phyloP scores from a whole-genome alignment of 2,329 filamentous ascomycete species.

The Scytalidium sp. region DNA sequence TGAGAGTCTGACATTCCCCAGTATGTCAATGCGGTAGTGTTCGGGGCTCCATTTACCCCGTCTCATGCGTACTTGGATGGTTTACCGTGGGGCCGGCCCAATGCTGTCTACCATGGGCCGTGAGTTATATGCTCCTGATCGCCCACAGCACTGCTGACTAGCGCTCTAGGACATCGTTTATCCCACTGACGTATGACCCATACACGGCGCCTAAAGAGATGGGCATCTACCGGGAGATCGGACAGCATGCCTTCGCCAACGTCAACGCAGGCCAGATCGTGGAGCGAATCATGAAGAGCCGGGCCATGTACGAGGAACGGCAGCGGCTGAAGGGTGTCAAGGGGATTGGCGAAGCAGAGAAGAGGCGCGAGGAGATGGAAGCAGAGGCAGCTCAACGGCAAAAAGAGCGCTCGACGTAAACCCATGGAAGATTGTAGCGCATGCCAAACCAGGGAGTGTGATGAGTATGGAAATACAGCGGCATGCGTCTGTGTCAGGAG shows the following conservation, averaged over 20 bases:
- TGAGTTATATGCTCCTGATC: conserved; percentile 39
- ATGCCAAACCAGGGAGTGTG: not conserved
- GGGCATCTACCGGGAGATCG: conserved; percentile 80
- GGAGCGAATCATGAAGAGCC: conserved; percentile 80
- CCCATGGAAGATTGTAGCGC: no score
- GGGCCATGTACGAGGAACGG: conserved; percentile 85
- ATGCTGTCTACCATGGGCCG: conserved; percentile 92
- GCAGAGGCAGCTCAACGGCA: conserved; percentile 26
- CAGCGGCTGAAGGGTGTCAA: conserved; percentile 91
- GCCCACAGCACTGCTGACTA: conserved; percentile 11
- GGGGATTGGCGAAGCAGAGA: conserved; percentile 68
- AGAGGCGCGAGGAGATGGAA: conserved; percentile 59
- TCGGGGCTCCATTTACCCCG: conserved; percentile 86
- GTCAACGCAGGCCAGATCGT: conserved; percentile 95
- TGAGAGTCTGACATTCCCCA: conserved; percentile 31
- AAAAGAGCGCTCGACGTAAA: not conserved
- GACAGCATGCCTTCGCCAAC: conserved; percentile 73
- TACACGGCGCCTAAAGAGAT: conserved; percentile 78
- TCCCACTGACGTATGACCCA: conserved; percentile 66
- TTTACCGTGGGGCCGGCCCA: conserved; percentile 70
- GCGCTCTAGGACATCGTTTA: conserved; percentile 6
- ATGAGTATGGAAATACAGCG: not conserved
- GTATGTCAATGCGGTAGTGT: conserved; percentile 85
- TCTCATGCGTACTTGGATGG: conserved; percentile 73
- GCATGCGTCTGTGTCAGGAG: not conserved